Evolutionary conservation across 768 basidiomycete genomes (phyloP), one percentile per base, ranked within the genome.

Genomic region (Floccularia luteovirens): DNA sequence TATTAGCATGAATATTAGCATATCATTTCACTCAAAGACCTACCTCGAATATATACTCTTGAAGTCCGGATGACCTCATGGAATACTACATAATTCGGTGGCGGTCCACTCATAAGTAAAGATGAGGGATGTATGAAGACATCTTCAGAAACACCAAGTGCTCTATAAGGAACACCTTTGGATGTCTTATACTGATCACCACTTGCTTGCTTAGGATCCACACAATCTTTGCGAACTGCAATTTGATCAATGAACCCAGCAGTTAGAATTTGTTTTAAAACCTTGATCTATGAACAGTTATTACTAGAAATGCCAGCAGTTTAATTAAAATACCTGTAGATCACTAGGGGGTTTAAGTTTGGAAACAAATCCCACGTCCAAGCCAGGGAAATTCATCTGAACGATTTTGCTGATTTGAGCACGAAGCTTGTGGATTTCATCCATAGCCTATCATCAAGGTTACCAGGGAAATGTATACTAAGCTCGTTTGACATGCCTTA

Each of bases 241-340:
- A 97, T 79, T 59, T 94, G 90, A 59, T 99, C 93, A 48, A 98
- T 89, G 62, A 96, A 97, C 12, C 79, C 88, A 7, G 94, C 84
- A 0, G 87, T 72, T 33, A 97, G 54, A 7, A 97, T 70, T 55
- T 98, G 96, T 28, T 88, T 76, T 8, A 99, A 68, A 13, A 89
- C 79, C 58, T 94, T 97, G 48, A 97, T 69, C 89, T 97, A 24
- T 44, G 25, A 39, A 3, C 14, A 2, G n/a, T 43, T 42, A 24
- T 38, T 42, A 10, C 51, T 22, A n/a, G 12, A 3, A 11, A 12
- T 22, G 28, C 14, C 13, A 31, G 19, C 23, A 21, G 10, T 11
- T 14, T 36, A 43, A 27, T 11, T 13, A 6, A 34, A 65, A 39
- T 41, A 87, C 90, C 69, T 97, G 93, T 20, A 73, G 74, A 17